Base-by-base conservation (phyloP, 176 grass and related monocot species). In the Pontederia paniculata region DNA sequence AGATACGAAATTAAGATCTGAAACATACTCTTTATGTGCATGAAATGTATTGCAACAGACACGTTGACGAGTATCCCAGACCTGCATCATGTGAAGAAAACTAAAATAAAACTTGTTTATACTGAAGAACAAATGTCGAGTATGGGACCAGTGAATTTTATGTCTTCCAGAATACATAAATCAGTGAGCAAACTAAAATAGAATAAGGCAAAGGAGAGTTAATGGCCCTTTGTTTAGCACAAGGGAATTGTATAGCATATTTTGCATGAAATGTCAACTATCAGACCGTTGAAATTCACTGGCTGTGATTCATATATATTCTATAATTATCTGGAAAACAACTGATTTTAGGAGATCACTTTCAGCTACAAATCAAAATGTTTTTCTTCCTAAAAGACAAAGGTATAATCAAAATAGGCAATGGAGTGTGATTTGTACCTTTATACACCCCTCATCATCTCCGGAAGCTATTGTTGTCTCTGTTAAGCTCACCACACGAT, bases 21-120 rank as follows among this genome's bases (percentile, higher is more conserved):
- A 88, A 57, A 98, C 78, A 75, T 91, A 98, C 81, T 98, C 86
- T 84, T 98, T 83, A 82, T 98, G 86, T 48, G 70, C 70, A 50
- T 84, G 71, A 70, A 98, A 98, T 50, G 80, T 70, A 73, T 98
- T 91, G 55, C 86, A 88, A 72, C 93, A 98, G 77, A 76, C 48
- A 22, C 42, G 77, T 42, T 88, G 71, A 62, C 83, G 58, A 31
- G 93, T 91, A 78, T 98, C 86, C 86, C 93, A 98, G 20, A 91
- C 86, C 93, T 98, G 70, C 58, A 77, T 66, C 44, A 18, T 11
- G 63, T 37, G 5, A 52, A 37, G 9, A 68, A 37, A 12, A 13
- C 20, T 61, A 73, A 14, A 21, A 22, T 25, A 63, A 62, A 69
- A 13, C 46, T 28, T 21, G 20, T 76, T 13, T 44, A 19, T 55